phyloP scores from a whole-genome alignment of 257 asterid species.

The Orobanche coerulescens region DNA sequence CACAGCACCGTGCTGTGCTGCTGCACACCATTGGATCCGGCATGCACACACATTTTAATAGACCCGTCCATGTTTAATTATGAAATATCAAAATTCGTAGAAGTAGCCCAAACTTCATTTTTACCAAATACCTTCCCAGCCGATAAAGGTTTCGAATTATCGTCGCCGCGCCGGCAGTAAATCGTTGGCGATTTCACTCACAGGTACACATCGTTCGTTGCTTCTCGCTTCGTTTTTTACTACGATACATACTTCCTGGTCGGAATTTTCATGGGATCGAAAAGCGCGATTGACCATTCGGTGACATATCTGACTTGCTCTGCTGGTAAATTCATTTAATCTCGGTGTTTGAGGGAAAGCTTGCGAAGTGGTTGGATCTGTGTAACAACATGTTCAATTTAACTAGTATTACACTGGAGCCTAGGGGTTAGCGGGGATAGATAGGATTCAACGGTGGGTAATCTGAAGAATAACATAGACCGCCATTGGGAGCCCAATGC shows the following conservation, averaged over 20 bases:
- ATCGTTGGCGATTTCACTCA: constrained; percentile 1
- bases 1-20: no score
- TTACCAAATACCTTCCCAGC: neutral
- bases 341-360: neutral
- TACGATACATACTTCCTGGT: neutral
- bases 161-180: neutral
- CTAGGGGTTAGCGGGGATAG: neutral
- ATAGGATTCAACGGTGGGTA: neutral
- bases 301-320: constrained; percentile 9
- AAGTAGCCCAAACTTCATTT: neutral
- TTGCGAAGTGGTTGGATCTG: neutral
- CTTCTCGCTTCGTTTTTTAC: neutral
- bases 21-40: no score
- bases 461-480: no score
- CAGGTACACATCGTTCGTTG: neutral
- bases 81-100: neutral
- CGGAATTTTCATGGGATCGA: constrained; percentile 11
- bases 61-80: neutral
- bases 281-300: constrained; percentile 9
- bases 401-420: neutral
- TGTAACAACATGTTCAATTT: constrained; percentile 3
- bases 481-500: no score
- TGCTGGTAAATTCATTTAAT: neutral
- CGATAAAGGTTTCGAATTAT: neutral
- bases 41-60: no score